Conservation (phyloP, 106 monocot genomes). For the Acorus calamus region DNA sequence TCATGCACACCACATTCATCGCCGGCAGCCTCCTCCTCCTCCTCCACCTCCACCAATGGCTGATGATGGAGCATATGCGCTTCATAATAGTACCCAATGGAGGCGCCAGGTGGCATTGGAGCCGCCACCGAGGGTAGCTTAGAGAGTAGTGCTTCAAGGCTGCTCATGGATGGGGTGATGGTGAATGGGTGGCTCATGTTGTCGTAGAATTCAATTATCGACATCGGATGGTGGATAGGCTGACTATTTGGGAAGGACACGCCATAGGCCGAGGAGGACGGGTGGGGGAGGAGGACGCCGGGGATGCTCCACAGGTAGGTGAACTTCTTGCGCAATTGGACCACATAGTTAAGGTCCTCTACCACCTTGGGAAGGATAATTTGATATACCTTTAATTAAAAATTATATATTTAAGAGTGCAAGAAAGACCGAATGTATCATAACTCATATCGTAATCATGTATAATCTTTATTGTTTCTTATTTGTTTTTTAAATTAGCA, state of each 20-base stretch:
- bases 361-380: slow-evolving; percentile 21
- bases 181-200: slow-evolving; percentile 22
- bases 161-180: slow-evolving; percentile 88
- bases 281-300: slow-evolving; percentile 89
- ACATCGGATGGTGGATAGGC: neutral
- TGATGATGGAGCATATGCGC: neutral
- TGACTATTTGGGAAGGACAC: slow-evolving; percentile 6
- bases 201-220: slow-evolving; percentile 25
- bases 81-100: slow-evolving; percentile 21
- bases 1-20: too few species aligned
- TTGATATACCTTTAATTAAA: too few species aligned
- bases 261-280: slow-evolving; percentile 24
- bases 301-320: slow-evolving; percentile 93
- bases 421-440: too few species aligned
- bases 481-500: too few species aligned
- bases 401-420: too few species aligned
- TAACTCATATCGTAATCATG: too few species aligned
- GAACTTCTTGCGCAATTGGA: slow-evolving; percentile 79
- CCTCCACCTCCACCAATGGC: too few species aligned
- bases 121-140: slow-evolving; percentile 78
- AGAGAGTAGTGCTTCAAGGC: slow-evolving; percentile 86
- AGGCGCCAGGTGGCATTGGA: neutral
- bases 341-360: slow-evolving; percentile 78
- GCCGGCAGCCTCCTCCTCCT: too few species aligned
- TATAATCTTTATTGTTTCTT: too few species aligned